These are phyloP conservation scores for Cryptomeria japonica DNA, from an alignment of 75 land plant genomes.

Conservation along the genomic window DNA sequence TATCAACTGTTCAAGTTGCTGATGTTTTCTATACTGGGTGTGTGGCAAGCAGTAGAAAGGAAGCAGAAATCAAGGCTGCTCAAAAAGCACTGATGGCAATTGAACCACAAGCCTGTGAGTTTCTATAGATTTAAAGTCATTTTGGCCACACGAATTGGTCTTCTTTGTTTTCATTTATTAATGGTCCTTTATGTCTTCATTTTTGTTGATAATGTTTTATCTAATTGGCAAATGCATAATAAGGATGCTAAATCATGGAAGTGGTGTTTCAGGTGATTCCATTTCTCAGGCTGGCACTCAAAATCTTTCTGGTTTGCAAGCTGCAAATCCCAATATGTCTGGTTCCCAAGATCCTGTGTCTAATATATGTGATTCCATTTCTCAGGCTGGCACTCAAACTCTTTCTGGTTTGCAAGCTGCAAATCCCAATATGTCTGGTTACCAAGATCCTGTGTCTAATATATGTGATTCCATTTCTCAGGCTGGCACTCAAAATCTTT, in stretches of 20 bases:
- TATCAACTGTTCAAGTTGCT: constrained; percentile 31
- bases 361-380: not conserved
- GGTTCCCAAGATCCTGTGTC: not conserved
- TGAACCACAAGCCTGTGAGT: constrained; percentile 5
- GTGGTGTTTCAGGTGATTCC: constrained; percentile 11
- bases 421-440: not conserved
- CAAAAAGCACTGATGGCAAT: constrained; percentile 34
- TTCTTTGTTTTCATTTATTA: not conserved
- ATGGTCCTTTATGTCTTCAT: not conserved
- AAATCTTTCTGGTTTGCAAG: not conserved
- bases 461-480: not conserved
- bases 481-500: not conserved
- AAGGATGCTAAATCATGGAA: not conserved
- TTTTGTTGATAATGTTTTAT: not conserved
- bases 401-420: not conserved
- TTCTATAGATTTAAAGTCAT: not conserved
- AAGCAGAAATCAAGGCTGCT: constrained; percentile 42
- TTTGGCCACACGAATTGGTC: not conserved
- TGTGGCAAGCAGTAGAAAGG: constrained; percentile 33
- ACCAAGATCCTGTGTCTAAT: not conserved
- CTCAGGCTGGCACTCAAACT: not conserved
- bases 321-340: not conserved
- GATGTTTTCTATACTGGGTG: constrained; percentile 31
- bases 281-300: not conserved
- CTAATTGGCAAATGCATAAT: not conserved